Evolutionary conservation across 2,329 filamentous ascomycete species (phyloP).

Genomic region (Camptophora hylomeconis): DNA sequence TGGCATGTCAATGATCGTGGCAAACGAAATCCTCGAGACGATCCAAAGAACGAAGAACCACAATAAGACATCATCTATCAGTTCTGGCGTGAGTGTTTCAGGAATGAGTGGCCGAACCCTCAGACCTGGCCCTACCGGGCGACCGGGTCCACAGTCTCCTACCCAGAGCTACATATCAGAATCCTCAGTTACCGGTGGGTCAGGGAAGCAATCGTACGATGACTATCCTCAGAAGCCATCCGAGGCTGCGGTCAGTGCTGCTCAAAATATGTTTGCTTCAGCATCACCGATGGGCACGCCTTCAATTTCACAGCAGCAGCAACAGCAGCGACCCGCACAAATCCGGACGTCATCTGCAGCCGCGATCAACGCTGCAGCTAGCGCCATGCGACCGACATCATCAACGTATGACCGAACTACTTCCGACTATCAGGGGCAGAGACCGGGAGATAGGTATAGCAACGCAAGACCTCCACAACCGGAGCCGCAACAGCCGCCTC

Average conservation of each 20-base stretch:
- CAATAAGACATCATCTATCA: conserved; percentile 42
- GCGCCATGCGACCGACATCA: conserved; percentile 32
- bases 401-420: conserved; percentile 34
- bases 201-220: conserved; percentile 23
- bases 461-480: conserved; percentile 20
- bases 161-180: conserved; percentile 15
- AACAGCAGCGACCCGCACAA: conserved; percentile 8
- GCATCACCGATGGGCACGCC: no score
- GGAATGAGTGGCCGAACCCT: conserved; percentile 54
- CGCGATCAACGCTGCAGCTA: conserved; percentile 31
- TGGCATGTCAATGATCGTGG: conserved; percentile 96
- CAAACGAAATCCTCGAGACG: conserved; percentile 83
- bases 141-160: conserved; percentile 26
- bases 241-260: conserved; percentile 19
- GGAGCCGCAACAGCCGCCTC: conserved; percentile 26
- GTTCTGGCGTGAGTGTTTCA: conserved; percentile 35
- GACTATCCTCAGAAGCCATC: conserved; percentile 24
- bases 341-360: conserved; percentile 34
- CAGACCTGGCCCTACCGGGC: conserved; percentile 37
- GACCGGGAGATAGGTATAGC: conserved; percentile 22
- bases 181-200: conserved; percentile 21
- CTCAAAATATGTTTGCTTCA: conserved; percentile 21
- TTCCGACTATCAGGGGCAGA: conserved; percentile 27
- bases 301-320: conserved; percentile 30
- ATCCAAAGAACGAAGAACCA: conserved; percentile 68